Base-by-base conservation (phyloP, 257 asterid genomes). In the Parsonsia alboflavescens region DNA sequence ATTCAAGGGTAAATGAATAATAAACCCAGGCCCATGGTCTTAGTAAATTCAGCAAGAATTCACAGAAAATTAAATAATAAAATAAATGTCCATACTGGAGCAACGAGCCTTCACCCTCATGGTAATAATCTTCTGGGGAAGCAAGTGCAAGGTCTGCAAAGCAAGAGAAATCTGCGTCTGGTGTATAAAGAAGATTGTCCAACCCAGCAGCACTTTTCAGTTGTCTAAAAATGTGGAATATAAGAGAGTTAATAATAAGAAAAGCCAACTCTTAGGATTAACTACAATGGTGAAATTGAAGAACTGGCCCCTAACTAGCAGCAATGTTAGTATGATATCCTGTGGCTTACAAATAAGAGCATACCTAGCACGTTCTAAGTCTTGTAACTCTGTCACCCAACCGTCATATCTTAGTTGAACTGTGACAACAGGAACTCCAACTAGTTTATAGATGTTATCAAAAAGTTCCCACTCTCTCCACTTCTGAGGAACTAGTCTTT, bases 141-240 rank as follows among this genome's bases (percentile, higher is more conserved):
- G 97, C 72, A 81, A 93, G 93, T 33, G 98, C 97, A 77, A 93
- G 98, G 80, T 93, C 98, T 10, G 98, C 96, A 80, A 93, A 93
- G 84, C 97, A 93, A 44, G 98, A 93, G 89, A 93, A 93, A 81
- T 93, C 98, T 76, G 98, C 98, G 85, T 93, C 98, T 24, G 97
- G 96, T 41, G 98, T 91, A 61, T 91, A 93, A 62, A 93, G 96
- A 73, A 93, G 97, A 89, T 93, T 93, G 79, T 93, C 96, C 84
- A 93, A 81, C 65, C 98, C 98, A 10, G 86, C 82, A 21, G 97
- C 97, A 62, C 78, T 89, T 83, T 84, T 85, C 86, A 88, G 75
- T 84, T 93, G 99, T 93, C 98, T 95, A 86, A 74, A 73, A 70
- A 79, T 80, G 67, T 49, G 49, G 61, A 17, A 71, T 33, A 48